A percentile compares a stretch with the other conserved stretches of the same genome.
Conservation (phyloP, 257 asterid species). For the Orobanche coerulescens region DNA sequence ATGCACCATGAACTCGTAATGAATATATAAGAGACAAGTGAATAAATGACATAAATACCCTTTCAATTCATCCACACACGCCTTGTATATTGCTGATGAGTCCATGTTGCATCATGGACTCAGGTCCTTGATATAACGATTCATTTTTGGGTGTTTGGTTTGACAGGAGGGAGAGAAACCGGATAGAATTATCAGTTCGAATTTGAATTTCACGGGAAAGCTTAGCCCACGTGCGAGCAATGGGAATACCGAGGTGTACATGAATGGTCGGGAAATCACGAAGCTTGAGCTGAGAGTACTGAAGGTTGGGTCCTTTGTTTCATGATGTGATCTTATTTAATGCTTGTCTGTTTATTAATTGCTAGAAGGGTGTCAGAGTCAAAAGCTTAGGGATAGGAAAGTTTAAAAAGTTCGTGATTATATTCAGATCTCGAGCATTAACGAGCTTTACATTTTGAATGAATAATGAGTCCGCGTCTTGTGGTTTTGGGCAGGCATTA, state of each 20-base stretch:
- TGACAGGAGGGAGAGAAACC: slow-evolving; percentile 95
- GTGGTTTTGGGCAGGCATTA: neutral
- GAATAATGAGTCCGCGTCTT: neutral
- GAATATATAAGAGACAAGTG: too few relatives aligned
- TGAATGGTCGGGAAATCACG: slow-evolving; percentile 94
- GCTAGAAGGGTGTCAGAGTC: neutral
- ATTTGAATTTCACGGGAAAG: slow-evolving; percentile 78
- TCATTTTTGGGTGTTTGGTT: slow-evolving; percentile 19
- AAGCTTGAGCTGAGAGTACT: slow-evolving; percentile 76
- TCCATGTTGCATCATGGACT: too few relatives aligned
- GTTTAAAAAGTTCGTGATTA: neutral
- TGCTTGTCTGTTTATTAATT: neutral
- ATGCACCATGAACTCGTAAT: too few relatives aligned
- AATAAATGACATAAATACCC: too few relatives aligned
- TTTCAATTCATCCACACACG: too few relatives aligned
- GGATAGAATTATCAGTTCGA: slow-evolving; percentile 70
- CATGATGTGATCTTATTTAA: neutral
- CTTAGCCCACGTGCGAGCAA: slow-evolving; percentile 80
- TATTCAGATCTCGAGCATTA: neutral
- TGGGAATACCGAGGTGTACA: slow-evolving; percentile 85
- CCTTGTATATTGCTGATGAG: too few relatives aligned
- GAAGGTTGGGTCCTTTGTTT: slow-evolving; percentile 48
- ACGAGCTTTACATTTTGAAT: neutral
- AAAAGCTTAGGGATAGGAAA: neutral
- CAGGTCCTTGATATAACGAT: too few relatives aligned